Evolutionary conservation across 2,329 filamentous ascomycete species (phyloP), one percentile per base, ranked within the genome.

Genomic region (Colletotrichum sp.): DNA sequence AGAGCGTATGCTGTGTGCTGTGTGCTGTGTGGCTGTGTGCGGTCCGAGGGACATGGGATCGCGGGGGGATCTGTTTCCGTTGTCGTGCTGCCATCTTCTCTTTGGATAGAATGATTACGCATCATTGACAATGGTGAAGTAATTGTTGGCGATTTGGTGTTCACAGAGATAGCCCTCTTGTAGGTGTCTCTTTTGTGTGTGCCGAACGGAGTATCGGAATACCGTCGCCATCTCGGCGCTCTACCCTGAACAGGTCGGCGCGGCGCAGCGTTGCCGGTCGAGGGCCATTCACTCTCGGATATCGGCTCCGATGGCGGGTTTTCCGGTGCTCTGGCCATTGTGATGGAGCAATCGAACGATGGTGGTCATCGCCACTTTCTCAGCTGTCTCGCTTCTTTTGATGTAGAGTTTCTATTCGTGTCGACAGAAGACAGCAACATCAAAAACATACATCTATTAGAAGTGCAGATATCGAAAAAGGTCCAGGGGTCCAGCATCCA

Each of bases 11-110:
- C 32, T 34, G 32, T 15, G 32, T 34, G 28, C 28, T 30, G 71
- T 73, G 64, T 28, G 66, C 49, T 59, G 30, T 65, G 63, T 72
- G 72, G 72, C 55, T 65, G 44, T 60, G 52, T 65, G 63, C 66
- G 68, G 72, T 63, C 68, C 62, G 68, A 71, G 67, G 26, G 21
- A 21, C 28, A 21, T 12, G 55, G 44, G 36, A 62, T 68, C 52
- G 62, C 44, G 30, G 32, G 32, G 24, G 68, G 36, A 49, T 66
- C 44, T 49, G 52, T 36, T 21, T 66, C 59, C 1, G n/a, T 28
- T 26, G 9, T 26, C 36, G 24, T 64, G 30, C 55, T 73, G 39
- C 55, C 12, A 4, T 32, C 18, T 2, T 30, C 1, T 39, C 15
- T 8, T 57, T 26, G 36, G n/a, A n/a, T 7, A 49, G n/a, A 49